phyloP scores from a whole-genome alignment of 345 rosid species.

The Orychophragmus violaceus region DNA sequence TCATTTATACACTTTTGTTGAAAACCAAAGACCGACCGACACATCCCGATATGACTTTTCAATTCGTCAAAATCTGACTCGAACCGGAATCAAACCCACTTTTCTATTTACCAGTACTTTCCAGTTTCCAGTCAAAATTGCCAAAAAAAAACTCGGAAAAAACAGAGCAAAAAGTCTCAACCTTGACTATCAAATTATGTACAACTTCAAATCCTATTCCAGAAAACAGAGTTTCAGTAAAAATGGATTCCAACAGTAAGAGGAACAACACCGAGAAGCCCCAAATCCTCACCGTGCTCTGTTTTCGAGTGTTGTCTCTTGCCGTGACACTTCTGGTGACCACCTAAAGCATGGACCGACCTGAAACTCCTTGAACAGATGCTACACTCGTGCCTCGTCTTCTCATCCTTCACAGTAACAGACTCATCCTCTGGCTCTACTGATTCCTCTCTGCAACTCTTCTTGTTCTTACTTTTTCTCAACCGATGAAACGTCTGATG shows the following conservation, averaged over 20 bases:
- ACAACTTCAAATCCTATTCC: not conserved
- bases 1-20: constrained; percentile 22
- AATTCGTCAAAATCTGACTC: not conserved
- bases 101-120: not conserved
- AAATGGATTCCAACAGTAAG: too few species aligned
- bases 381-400: constrained; percentile 34
- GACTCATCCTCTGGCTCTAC: constrained; percentile 10
- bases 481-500: constrained; percentile 52
- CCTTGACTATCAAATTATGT: constrained; percentile 1
- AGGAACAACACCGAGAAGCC: too few species aligned
- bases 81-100: not conserved
- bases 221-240: not conserved
- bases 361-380: constrained; percentile 34
- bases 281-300: constrained; percentile 9
- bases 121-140: not conserved
- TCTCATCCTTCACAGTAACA: constrained; percentile 1
- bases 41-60: constrained; percentile 3
- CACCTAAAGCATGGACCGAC: constrained; percentile 55
- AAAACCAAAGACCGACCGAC: constrained; percentile 24
- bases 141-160: not conserved
- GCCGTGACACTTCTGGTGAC: constrained; percentile 48
- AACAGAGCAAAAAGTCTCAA: constrained; percentile 3
- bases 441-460: constrained; percentile 9
- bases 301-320: constrained; percentile 11
- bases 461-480: constrained; percentile 19